phyloP scores from a whole-genome alignment of 164 flowering plant species.

The Brasenia schreberi region DNA sequence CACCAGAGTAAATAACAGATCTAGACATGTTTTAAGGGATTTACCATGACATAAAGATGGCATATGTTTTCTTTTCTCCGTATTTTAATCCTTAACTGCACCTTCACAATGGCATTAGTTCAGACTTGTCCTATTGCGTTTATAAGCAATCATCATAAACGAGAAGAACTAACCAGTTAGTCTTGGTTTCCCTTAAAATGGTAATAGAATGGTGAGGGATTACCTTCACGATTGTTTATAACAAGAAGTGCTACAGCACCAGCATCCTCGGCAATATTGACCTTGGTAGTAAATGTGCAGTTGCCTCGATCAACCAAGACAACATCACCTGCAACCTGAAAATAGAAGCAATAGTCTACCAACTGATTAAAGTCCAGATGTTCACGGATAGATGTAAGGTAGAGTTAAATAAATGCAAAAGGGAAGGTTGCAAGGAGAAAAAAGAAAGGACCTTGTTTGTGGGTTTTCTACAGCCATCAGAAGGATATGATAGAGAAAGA shows the following conservation, averaged over 20 bases:
- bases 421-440: background rate
- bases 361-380: background rate
- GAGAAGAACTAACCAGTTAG: too few relatives aligned
- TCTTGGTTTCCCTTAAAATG: too few relatives aligned
- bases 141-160: too few relatives aligned
- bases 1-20: too few relatives aligned
- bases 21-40: too few relatives aligned
- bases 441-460: constrained; percentile 34
- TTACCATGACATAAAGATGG: too few relatives aligned
- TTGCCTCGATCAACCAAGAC: constrained; percentile 78
- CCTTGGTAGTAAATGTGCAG: constrained; percentile 80
- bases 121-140: too few relatives aligned
- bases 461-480: constrained; percentile 45
- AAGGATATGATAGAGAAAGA: constrained; percentile 48
- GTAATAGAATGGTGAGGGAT: background rate
- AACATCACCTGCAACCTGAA: constrained; percentile 63
- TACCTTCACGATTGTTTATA: constrained; percentile 72
- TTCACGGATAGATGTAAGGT: background rate
- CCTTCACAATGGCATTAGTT: too few relatives aligned
- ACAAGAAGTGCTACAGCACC: constrained; percentile 85
- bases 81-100: too few relatives aligned
- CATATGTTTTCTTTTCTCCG: too few relatives aligned
- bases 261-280: constrained; percentile 76
- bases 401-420: background rate
- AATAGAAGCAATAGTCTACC: background rate